phyloP scores from a whole-genome alignment of 2,329 filamentous ascomycete species.

The Botrytis hyacinthi region DNA sequence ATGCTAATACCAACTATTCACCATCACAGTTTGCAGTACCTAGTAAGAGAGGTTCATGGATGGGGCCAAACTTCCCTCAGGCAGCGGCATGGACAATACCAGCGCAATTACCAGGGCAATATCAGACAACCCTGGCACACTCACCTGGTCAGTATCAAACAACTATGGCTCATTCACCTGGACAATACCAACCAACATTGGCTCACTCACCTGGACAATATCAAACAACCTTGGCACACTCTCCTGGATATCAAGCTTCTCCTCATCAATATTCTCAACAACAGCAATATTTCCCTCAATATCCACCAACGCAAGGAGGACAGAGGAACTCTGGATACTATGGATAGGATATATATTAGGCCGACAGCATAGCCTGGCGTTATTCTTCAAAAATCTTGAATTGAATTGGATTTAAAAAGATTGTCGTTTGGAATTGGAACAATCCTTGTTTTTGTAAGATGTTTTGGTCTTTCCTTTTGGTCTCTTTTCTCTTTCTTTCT shows the following conservation, averaged over 20 bases:
- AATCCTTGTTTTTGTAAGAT: neutral
- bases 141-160: neutral
- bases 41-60: slow-evolving; percentile 37
- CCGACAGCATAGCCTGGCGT: slow-evolving; percentile 1
- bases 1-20: slow-evolving; percentile 31
- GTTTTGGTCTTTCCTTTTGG: neutral
- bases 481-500: neutral
- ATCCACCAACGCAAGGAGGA: slow-evolving; percentile 24
- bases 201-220: slow-evolving; percentile 3
- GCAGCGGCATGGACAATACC: slow-evolving; percentile 40
- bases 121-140: neutral
- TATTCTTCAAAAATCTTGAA: neutral
- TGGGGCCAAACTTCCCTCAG: slow-evolving; percentile 39
- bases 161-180: neutral
- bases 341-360: slow-evolving; percentile 21
- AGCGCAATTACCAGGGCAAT: neutral
- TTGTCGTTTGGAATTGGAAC: neutral
- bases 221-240: slow-evolving; percentile 2
- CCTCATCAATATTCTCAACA: slow-evolving; percentile 25
- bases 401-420: neutral
- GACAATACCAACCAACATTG: neutral
- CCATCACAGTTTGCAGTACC: slow-evolving; percentile 33
- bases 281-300: slow-evolving; percentile 27
- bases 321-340: slow-evolving; percentile 27
- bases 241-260: slow-evolving; percentile 21